Conservation (phyloP, 2,329 filamentous ascomycete species). For the Fusarium tjaetaba region DNA sequence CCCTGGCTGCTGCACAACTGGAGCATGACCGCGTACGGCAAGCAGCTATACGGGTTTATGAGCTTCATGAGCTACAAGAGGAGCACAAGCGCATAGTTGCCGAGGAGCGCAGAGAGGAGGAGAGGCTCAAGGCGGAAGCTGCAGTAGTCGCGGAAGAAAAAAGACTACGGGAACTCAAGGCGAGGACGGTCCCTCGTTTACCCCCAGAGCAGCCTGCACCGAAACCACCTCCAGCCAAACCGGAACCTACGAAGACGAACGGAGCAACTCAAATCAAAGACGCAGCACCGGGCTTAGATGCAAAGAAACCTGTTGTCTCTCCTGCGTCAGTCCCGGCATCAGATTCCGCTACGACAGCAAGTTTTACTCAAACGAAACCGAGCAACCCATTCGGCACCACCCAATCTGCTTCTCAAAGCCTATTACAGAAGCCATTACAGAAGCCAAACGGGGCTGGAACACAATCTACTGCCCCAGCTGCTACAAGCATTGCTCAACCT, state of each 20-base stretch:
- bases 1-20: conserved; percentile 71
- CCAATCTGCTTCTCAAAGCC: conserved; percentile 18
- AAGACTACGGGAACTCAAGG: conserved; percentile 58
- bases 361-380: conserved; percentile 39
- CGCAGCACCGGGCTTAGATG: conserved; percentile 31
- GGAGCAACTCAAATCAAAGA: conserved; percentile 37
- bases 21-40: conserved; percentile 73
- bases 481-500: neutral
- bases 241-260: conserved; percentile 30
- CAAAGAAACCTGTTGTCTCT: conserved; percentile 27
- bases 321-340: conserved; percentile 18
- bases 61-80: conserved; percentile 58
- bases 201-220: conserved; percentile 51
- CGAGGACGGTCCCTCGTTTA: conserved; percentile 57
- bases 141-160: conserved; percentile 58
- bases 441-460: conserved; percentile 25
- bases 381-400: conserved; percentile 35
- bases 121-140: conserved; percentile 57
- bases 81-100: conserved; percentile 56
- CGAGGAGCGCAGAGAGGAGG: conserved; percentile 58
- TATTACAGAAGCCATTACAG: conserved; percentile 35
- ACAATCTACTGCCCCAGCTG: conserved; percentile 7
- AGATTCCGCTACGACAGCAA: conserved; percentile 29
- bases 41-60: conserved; percentile 58
- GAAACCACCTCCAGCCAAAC: conserved; percentile 36